Evolutionary conservation across 768 basidiomycete species (phyloP), one percentile per base, ranked within the genome.

Genomic region (Macrolepiota albuminosa): DNA sequence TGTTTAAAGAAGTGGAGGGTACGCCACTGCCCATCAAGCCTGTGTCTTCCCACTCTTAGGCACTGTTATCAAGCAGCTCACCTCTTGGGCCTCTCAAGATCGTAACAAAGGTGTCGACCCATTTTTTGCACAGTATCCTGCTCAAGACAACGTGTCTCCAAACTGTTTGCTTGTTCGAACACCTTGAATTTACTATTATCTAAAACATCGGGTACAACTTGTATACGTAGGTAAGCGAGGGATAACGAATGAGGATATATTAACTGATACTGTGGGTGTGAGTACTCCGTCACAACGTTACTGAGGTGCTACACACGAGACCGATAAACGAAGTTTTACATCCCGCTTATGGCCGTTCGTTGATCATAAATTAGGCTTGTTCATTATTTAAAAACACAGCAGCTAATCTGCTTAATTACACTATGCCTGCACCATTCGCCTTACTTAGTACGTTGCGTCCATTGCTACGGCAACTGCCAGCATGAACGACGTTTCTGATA

Each of bases 1-100:
- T 66, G 62, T 61, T 67, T 31, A 24, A 49, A 11, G 63, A 58
- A 21, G 54, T 59, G 47, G 58, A 40, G 21, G 40, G 16, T 46
- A 11, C 52, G 43, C 9, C 43, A 9, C 40, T 8, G 14, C 34
- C 54, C 37, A 7, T 16, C 1, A 8, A 45, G 5, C 3, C 39
- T 42, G 24, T 55, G 24, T 60, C 39, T 26, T 48, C 40, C 45
- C 26, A 21, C 16, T 13, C 50, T 4, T 37, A 52, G 24, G 24
- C 21, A 51, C 34, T 13, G 34, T n/a, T 21, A 31, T 10, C 18
- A n/a, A 26, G 24, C 26, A 47, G 14, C 46, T 7, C 26, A 24
- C 46, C 14, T 46, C 24, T 26, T 24, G 13, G 24, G 13, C 26
- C 26, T 29, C 21, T 29, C 46, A 47, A 47, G 13, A 29, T 14